A percentile compares a stretch with the other conserved stretches of the same genome.
phyloP scores from a whole-genome alignment of 108 stramenopile species.

The Nitzschia sp. region DNA sequence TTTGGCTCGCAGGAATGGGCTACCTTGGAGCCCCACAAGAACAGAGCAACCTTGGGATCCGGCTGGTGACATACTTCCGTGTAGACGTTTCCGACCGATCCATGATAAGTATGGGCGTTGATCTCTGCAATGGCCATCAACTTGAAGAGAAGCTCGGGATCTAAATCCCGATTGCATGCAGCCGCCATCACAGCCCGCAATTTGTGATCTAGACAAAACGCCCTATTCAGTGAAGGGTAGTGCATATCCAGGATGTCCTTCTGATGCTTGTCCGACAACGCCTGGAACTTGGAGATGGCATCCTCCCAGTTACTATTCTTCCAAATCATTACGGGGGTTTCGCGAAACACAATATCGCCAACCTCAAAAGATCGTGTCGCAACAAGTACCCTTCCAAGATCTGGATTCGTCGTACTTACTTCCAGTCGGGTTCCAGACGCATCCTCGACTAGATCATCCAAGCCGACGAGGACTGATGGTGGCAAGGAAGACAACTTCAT shows the following conservation, averaged over 20 bases:
- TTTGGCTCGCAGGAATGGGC: slow-evolving; percentile 38
- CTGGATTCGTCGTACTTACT: background rate
- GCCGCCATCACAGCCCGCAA: no score
- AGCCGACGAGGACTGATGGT: no score
- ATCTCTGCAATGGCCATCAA: slow-evolving; percentile 12
- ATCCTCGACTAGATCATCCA: background rate
- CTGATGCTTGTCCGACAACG: background rate
- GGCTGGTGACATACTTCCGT: background rate
- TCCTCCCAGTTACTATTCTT: background rate
- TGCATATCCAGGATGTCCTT: slow-evolving; percentile 24
- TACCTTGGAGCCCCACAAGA: slow-evolving; percentile 27
- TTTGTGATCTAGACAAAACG: background rate
- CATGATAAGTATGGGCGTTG: slow-evolving; percentile 27
- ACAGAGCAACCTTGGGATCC: slow-evolving; percentile 12
- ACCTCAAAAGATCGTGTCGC: slow-evolving; percentile 16
- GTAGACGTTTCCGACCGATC: background rate
- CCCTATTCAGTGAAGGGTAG: slow-evolving; percentile 11
- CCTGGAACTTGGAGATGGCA: slow-evolving; percentile 3
- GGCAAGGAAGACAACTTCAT: no score
- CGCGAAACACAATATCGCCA: slow-evolving; percentile 19
- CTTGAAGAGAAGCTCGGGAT: slow-evolving; percentile 7
- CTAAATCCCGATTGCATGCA: no score
- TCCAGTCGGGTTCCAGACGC: background rate
- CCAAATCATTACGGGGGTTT: slow-evolving; percentile 28
- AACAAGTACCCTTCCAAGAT: slow-evolving; percentile 24